Evolutionary conservation across 2,329 filamentous ascomycete species (phyloP).

Genomic region (Neobulgaria alba): DNA sequence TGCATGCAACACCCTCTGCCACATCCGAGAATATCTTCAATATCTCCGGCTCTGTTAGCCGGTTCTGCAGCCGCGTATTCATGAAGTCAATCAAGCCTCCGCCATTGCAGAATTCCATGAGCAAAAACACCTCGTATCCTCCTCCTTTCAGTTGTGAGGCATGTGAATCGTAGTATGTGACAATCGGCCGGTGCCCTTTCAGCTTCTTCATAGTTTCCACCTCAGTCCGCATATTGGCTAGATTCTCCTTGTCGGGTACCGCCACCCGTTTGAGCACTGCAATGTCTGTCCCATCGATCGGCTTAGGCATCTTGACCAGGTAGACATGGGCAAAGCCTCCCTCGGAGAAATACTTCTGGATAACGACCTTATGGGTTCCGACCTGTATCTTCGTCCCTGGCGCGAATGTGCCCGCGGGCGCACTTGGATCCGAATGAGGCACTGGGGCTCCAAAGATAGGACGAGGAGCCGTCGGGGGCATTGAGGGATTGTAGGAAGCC

Average conservation of each 20-base stretch:
- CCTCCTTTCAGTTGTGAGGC: constrained; percentile 87
- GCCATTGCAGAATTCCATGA: constrained; percentile 96
- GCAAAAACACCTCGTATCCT: constrained; percentile 93
- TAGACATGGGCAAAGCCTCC: constrained; percentile 98
- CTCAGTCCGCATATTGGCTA: constrained; percentile 95
- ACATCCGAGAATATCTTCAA: constrained; percentile 95
- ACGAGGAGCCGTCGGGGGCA: constrained; percentile 32
- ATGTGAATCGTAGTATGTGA: constrained; percentile 97
- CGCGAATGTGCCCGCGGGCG: constrained; percentile 77
- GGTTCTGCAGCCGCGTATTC: constrained; percentile 95
- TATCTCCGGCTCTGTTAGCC: constrained; percentile 94
- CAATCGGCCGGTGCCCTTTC: constrained; percentile 91
- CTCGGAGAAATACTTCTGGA: constrained; percentile 96
- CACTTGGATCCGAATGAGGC: constrained; percentile 33
- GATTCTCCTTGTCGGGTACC: constrained; percentile 87
- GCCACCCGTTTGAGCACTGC: constrained; percentile 64
- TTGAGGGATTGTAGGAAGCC: constrained; percentile 35
- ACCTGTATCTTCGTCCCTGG: constrained; percentile 96
- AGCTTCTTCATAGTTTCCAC: constrained; percentile 99
- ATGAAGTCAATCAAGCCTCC: constrained; percentile 98
- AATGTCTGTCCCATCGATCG: constrained; percentile 31
- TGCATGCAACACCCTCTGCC: constrained; percentile 91
- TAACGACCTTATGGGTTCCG: constrained; percentile 82
- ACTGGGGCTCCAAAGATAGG: constrained; percentile 38
- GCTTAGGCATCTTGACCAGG: constrained; percentile 73